Evolutionary conservation across 495 filamentous ascomycete species (phyloP).

Genomic region (Podospora bellae-mahoneyi): DNA sequence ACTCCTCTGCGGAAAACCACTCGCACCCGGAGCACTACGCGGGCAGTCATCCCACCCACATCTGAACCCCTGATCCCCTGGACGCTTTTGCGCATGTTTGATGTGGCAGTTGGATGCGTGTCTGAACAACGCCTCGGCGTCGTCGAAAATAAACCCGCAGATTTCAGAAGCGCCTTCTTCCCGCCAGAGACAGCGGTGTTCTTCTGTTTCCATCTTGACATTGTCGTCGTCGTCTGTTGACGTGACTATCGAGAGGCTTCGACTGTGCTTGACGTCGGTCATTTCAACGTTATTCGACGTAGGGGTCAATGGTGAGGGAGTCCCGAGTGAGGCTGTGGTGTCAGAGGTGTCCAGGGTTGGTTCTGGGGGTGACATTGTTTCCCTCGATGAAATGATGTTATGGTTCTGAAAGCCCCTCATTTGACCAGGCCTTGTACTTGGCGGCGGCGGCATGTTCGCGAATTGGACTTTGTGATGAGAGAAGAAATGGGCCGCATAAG

Average conservation of each 20-base stretch:
- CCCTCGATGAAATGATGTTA: slow-evolving; percentile 19
- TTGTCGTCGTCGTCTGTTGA: slow-evolving; percentile 12
- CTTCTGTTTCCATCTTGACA: slow-evolving; percentile 14
- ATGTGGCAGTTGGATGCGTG: slow-evolving; percentile 33
- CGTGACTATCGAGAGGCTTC: slow-evolving; percentile 22
- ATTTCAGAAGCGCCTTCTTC: slow-evolving; percentile 23
- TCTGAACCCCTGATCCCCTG: slow-evolving; percentile 29
- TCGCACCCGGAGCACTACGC: slow-evolving; percentile 39
- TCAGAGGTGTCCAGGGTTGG: slow-evolving; percentile 32
- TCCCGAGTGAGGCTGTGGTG: slow-evolving; percentile 27
- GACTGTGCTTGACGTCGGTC: slow-evolving; percentile 22
- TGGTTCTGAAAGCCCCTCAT: background rate
- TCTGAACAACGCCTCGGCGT: slow-evolving; percentile 31
- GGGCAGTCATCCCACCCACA: slow-evolving; percentile 39
- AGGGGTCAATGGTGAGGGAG: slow-evolving; percentile 31
- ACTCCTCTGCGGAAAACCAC: slow-evolving; percentile 53
- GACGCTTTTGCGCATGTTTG: slow-evolving; percentile 29
- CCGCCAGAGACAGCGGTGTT: slow-evolving; percentile 35
- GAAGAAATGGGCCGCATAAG: slow-evolving; percentile 35
- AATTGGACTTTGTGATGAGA: slow-evolving; percentile 21
- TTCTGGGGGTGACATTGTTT: slow-evolving; percentile 26
- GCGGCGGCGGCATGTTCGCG: background rate
- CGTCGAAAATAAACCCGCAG: slow-evolving; percentile 28
- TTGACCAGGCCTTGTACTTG: background rate
- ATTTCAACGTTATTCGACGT: slow-evolving; percentile 26